Base-by-base conservation (phyloP, 352 stramenopile genomes). In the Globisporangium orthogonon region DNA sequence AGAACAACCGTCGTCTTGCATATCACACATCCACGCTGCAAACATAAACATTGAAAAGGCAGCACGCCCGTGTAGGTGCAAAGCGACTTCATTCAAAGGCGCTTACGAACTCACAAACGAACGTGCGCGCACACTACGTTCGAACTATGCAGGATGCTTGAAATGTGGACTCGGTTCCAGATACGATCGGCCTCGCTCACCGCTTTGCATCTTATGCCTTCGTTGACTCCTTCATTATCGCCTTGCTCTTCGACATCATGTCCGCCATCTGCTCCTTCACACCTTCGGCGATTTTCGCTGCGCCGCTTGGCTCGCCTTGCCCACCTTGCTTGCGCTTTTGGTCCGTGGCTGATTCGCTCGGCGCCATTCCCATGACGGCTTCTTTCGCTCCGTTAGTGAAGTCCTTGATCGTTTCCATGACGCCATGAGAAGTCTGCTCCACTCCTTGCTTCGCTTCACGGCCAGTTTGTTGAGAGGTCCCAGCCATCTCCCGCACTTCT, bases 221-320 rank as follows among this genome's bases (percentile, higher is more conserved):
- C 6, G 61, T 59, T 56, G 60, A 59, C 3, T 68, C 58, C 53
- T 73, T 51, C 47, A 68, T 60, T 35, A 65, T 59, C 11, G 58
- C 40, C 44, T 55, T 61, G 0, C 54, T 50, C 59, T 70, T 65
- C 17, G 62, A 67, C 50, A 53, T 49, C 48, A 45, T 64, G 50
- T 68, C 53, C 23, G 37, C 45, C 18, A 48, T 29, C 23, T 47
- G 49, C 31, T 62, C 50, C 52, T 65, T 61, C 14, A 52, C 30
- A 29, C 65, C 57, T 18, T 60, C 56, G 13, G 44, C 61, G 31
- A 46, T 65, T 4, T 76, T 15, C 65, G 17, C 55, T 28, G 11
- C 53, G 43, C 43, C 43, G 43, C 43, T 48, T n/a, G 43, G 6
- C 17, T 29, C 43, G 43, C 43, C 41, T 47, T 47, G 15, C 6